These are phyloP conservation scores for Phytophthora citricola DNA, from an alignment of 352 stramenopile species.

Conservation along the genomic window DNA sequence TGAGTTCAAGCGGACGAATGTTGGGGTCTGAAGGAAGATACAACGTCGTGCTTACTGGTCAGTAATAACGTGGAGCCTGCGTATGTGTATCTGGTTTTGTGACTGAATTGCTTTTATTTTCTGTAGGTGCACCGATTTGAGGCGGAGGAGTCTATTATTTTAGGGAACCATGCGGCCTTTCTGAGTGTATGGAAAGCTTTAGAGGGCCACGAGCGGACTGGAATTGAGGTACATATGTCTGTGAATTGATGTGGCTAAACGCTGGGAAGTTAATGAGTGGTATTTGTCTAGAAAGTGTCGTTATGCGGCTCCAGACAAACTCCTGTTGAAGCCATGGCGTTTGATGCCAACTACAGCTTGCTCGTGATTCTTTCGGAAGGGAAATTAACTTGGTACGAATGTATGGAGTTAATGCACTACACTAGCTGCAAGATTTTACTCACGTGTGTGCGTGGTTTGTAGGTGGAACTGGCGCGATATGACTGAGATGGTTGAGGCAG, in stretches of 20 bases:
- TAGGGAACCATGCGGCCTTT: constrained; percentile 33
- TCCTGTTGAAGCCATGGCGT: constrained; percentile 22
- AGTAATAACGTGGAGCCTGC: background rate
- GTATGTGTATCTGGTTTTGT: background rate
- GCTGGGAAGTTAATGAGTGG: constrained; percentile 1
- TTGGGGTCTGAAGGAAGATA: constrained; percentile 22
- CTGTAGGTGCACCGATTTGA: constrained; percentile 22
- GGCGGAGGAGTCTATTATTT: constrained; percentile 12
- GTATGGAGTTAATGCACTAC: background rate
- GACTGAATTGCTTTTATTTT: constrained; percentile 8
- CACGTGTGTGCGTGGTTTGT: background rate
- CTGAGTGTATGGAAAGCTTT: constrained; percentile 20
- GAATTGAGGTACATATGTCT: constrained; percentile 24
- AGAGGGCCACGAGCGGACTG: background rate
- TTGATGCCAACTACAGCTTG: constrained; percentile 19
- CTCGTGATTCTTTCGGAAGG: constrained; percentile 36
- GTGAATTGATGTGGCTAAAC: background rate
- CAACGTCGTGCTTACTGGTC: constrained; percentile 34
- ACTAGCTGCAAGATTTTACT: background rate
- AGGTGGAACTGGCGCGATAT: constrained; percentile 54
- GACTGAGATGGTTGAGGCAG: constrained; percentile 25
- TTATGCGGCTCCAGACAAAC: constrained; percentile 14
- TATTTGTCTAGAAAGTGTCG: constrained; percentile 26
- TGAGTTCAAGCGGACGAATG: constrained; percentile 21
- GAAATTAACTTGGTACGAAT: constrained; percentile 39